phyloP scores from a whole-genome alignment of 2,329 filamentous ascomycete genomes.

The Diplocarpon rosae region DNA sequence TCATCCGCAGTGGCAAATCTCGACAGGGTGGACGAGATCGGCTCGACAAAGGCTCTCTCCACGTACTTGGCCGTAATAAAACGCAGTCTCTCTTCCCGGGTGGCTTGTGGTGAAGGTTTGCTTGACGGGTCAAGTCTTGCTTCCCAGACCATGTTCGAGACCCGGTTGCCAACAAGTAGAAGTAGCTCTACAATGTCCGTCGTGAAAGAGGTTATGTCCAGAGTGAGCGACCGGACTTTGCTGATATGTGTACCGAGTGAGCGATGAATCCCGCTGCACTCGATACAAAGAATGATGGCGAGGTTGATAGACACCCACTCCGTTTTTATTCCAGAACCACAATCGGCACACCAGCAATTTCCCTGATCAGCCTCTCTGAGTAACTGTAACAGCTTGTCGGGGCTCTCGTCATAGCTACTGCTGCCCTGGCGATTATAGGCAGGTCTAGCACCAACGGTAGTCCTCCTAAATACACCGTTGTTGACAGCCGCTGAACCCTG shows the following conservation, averaged over 20 bases:
- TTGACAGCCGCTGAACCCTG: slow-evolving; percentile 32
- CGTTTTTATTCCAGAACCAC: slow-evolving; percentile 80
- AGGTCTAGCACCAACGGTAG: slow-evolving; percentile 83
- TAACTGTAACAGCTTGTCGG: slow-evolving; percentile 75
- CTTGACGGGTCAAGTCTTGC: slow-evolving; percentile 59
- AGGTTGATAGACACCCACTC: slow-evolving; percentile 99
- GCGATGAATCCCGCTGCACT: slow-evolving; percentile 94
- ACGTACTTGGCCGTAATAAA: slow-evolving; percentile 96
- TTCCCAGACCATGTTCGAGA: slow-evolving; percentile 97
- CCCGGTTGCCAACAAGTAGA: slow-evolving; percentile 80
- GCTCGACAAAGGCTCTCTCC: slow-evolving; percentile 70
- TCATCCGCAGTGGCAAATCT: slow-evolving; percentile 74
- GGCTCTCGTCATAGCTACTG: slow-evolving; percentile 67
- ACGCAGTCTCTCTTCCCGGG: slow-evolving; percentile 77
- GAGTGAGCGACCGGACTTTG: slow-evolving; percentile 87
- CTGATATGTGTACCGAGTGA: slow-evolving; percentile 96
- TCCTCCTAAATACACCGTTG: slow-evolving; percentile 62
- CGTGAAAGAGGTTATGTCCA: slow-evolving; percentile 94
- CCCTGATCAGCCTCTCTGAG: slow-evolving; percentile 85
- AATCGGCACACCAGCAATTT: slow-evolving; percentile 91
- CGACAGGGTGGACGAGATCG: slow-evolving; percentile 63
- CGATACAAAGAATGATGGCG: slow-evolving; percentile 91
- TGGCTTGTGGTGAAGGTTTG: slow-evolving; percentile 69
- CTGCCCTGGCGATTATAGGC: slow-evolving; percentile 57
- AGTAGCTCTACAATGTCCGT: slow-evolving; percentile 93